phyloP scores from a whole-genome alignment of 257 asterid genomes.

The Voacanga thouarsii region DNA sequence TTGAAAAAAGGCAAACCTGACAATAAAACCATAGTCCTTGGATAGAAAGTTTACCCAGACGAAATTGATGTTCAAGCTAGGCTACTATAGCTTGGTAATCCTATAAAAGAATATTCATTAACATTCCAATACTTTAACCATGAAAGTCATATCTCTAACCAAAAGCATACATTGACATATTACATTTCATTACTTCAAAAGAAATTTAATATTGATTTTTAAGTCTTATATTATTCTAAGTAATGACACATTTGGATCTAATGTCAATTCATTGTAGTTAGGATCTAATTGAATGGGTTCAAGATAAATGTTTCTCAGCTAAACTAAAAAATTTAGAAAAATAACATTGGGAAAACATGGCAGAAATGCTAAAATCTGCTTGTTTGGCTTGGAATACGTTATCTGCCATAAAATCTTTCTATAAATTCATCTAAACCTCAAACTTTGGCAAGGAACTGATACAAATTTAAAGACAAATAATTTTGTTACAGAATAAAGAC shows the following conservation, averaged over 20 bases:
- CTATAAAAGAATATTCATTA: conserved; percentile 28
- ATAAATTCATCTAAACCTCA: not conserved
- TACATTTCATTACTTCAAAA: not conserved
- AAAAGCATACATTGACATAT: not conserved
- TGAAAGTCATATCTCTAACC: not conserved
- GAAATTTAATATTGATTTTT: not conserved
- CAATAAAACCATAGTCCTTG: conserved; percentile 99
- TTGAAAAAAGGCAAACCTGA: conserved; percentile 56
- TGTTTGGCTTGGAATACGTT: not conserved
- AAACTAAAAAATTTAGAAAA: not conserved
- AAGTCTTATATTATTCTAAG: not conserved
- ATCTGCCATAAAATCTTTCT: not conserved
- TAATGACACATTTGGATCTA: not conserved
- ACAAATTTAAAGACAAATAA: not conserved
- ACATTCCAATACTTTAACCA: not conserved
- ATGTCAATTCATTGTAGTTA: not conserved
- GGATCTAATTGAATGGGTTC: not conserved
- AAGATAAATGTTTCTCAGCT: not conserved
- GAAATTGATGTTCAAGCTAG: conserved; percentile 96
- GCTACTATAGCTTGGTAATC: conserved; percentile 99
- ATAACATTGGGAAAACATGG: not conserved
- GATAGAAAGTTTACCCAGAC: conserved; percentile 80
- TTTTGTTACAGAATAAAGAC: too few species aligned
- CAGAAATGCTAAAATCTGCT: not conserved
- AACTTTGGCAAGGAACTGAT: not conserved